Evolutionary conservation across 495 filamentous ascomycete genomes (phyloP), one percentile per base, ranked within the genome.

Genomic region (Polyplosphaeria fusca): DNA sequence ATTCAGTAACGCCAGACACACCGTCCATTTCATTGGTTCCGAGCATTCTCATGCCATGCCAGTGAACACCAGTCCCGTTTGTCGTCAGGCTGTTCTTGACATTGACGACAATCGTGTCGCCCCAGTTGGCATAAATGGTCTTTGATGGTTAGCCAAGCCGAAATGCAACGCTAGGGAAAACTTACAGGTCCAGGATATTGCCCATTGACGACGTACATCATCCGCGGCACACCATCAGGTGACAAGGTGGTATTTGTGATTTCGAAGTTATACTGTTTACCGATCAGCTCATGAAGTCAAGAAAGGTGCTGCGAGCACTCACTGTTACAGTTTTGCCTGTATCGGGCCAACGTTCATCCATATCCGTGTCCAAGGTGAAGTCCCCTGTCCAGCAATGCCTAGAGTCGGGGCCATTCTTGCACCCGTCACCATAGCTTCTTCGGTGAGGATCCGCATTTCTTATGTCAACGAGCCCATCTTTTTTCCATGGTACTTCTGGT

Each of bases 31-130:
- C 46, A 47, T 61, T 66, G 27, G 42, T 63, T 41, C 61, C 28
- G 11, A 65, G 55, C 43, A 73, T 70, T 12, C 71, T 46, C n/a
- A 74, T 27, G 24, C 71, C 71, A 47, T 74, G 71, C 67, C 67
- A 74, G 57, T 74, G 70, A 14, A 74, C 63, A 24, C 63, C 44
- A 7, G 71, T 74, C 13, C 70, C 71, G 46, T 73, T 73, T 30
- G 67, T 51, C n/a, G 60, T 39, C 26, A 70, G 47, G 5, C 26
- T 38, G 46, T 72, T 73, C 39, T 48, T 68, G 1, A 73, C 68
- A 27, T 47, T 68, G 47, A 73, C 47, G 4, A 30, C 32, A 24
- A 73, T 37, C 5, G 19, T 60, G 40, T 73, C 71, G 16, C 71
- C 71, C 70, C 71, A 72, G 38, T 66, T 47, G 5, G 68, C 69